phyloP scores from a whole-genome alignment of 352 stramenopile species.

The Pythium volutum region DNA sequence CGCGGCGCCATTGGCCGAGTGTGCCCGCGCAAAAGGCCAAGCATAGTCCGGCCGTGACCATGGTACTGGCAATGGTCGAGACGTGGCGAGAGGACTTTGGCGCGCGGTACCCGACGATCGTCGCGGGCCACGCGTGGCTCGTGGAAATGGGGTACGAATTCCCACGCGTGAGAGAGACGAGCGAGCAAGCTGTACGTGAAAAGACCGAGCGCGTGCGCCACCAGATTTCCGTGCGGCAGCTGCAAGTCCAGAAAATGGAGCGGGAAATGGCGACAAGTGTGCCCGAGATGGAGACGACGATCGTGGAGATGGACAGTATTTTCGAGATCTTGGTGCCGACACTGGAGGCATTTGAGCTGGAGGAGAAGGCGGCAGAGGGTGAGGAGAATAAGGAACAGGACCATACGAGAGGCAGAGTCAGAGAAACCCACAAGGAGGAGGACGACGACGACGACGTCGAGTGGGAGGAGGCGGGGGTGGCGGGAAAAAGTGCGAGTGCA shows the following conservation, averaged over 20 bases:
- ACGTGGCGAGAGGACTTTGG: slow-evolving; percentile 62
- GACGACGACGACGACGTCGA: slow-evolving; percentile 17
- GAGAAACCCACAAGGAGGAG: slow-evolving; percentile 15
- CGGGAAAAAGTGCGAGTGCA: background rate
- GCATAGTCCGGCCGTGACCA: slow-evolving; percentile 26
- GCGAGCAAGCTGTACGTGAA: slow-evolving; percentile 25
- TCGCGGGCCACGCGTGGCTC: slow-evolving; percentile 47
- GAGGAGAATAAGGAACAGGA: background rate
- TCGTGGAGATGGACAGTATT: slow-evolving; percentile 69
- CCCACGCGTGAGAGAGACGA: slow-evolving; percentile 22
- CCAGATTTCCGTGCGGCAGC: slow-evolving; percentile 11
- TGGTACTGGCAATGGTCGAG: slow-evolving; percentile 54
- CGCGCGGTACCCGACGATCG: slow-evolving; percentile 45
- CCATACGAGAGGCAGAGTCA: background rate
- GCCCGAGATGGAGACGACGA: slow-evolving; percentile 61
- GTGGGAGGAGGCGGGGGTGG: slow-evolving; percentile 19
- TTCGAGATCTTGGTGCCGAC: slow-evolving; percentile 77
- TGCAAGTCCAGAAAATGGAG: slow-evolving; percentile 23
- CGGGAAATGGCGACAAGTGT: slow-evolving; percentile 47
- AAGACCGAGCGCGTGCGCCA: slow-evolving; percentile 9
- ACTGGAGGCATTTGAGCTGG: slow-evolving; percentile 55
- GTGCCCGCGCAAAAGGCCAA: background rate
- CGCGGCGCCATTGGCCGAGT: background rate
- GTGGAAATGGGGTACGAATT: slow-evolving; percentile 54
- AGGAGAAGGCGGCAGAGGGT: background rate